phyloP scores from a whole-genome alignment of 345 rosid genomes.

The Rhodamnia argentea region DNA sequence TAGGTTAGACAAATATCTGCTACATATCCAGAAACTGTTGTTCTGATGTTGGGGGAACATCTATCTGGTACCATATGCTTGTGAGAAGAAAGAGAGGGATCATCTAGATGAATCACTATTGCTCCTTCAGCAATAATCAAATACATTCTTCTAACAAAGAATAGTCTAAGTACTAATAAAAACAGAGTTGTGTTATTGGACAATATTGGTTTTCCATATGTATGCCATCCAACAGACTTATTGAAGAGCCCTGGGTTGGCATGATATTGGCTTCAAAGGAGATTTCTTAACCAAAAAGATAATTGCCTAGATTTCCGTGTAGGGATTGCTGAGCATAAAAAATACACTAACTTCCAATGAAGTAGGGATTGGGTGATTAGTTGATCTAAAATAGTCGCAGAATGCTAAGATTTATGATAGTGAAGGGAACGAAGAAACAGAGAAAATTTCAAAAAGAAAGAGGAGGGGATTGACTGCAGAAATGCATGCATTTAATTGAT shows the following conservation, averaged over 20 bases:
- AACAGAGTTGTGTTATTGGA: background rate
- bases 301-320: background rate
- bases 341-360: background rate
- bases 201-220: background rate
- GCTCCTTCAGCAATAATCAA: background rate
- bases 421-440: background rate
- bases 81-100: background rate
- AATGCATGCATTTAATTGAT: background rate
- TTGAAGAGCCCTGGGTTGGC: background rate
- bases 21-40: background rate
- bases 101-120: background rate
- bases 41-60: background rate
- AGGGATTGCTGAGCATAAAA: background rate
- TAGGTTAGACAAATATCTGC: background rate
- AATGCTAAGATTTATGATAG: background rate
- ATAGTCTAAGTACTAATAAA: background rate
- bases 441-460: background rate
- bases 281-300: background rate
- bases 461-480: background rate
- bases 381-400: background rate
- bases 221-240: background rate
- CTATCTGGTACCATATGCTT: background rate
- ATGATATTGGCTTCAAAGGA: background rate
- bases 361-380: background rate
- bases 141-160: background rate